Percentiles rank a stretch among this genome's conserved stretches.
Evolutionary conservation across 352 stramenopile species (phyloP).

Genomic region (Thalassiosira livingstoniorum): DNA sequence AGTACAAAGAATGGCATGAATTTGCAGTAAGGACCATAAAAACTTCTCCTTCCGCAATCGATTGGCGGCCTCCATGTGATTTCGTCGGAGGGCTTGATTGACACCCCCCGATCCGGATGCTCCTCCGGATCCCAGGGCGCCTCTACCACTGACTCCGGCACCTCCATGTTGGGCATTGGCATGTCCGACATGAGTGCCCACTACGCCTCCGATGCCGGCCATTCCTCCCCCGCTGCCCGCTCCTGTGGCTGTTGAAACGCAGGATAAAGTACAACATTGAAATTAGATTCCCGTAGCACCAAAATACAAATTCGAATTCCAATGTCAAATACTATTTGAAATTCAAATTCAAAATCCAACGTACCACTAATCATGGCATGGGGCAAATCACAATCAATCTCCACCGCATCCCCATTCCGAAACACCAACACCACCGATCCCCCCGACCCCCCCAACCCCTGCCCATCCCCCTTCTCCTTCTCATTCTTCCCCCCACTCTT

Average conservation of each 20-base stretch:
- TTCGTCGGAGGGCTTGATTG: not conserved
- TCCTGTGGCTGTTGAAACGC: conserved; percentile 7
- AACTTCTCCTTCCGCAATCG: conserved; percentile 74
- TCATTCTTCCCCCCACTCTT: conserved; percentile 33
- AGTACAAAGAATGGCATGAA: conserved; percentile 84
- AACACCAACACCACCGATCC: conserved; percentile 76
- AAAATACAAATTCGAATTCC: no score
- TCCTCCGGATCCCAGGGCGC: no score
- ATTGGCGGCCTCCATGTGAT: conserved; percentile 48
- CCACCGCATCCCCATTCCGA: conserved; percentile 76
- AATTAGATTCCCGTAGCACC: no score
- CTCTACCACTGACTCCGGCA: no score
- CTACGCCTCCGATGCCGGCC: conserved; percentile 19
- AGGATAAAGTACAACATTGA: no score
- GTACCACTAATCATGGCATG: conserved; percentile 50
- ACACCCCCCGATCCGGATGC: conserved; percentile 23
- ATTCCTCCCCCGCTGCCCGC: conserved; percentile 55
- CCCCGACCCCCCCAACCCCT: no score
- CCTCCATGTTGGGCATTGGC: no score
- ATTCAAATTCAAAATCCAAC: no score
- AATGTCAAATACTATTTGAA: no score
- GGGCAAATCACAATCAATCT: conserved; percentile 77
- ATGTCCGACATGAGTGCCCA: not conserved
- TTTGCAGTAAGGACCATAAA: conserved; percentile 81
- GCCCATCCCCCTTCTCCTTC: no score